These are phyloP conservation scores for Hura crepitans DNA, from an alignment of 441 rosid species.

Conservation along the genomic window DNA sequence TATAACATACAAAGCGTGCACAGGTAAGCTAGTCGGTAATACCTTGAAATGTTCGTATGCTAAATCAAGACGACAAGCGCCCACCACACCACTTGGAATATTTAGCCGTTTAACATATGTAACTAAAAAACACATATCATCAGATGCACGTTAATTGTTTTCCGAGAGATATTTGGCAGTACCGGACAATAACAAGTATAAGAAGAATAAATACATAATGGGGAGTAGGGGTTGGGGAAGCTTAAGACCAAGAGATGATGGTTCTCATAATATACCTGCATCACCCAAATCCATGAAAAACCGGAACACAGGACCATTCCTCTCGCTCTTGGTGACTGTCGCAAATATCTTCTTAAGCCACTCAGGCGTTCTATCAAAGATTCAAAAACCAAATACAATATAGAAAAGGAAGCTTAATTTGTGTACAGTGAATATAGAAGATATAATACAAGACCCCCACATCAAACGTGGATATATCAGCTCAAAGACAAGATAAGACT, in stretches of 20 bases:
- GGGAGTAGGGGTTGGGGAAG: background rate
- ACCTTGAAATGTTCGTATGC: slow-evolving; percentile 99
- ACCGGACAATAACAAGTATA: background rate
- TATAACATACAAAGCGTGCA: slow-evolving; percentile 7
- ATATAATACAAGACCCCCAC: background rate
- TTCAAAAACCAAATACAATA: background rate
- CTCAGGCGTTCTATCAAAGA: slow-evolving; percentile 62
- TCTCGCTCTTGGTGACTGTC: slow-evolving; percentile 67
- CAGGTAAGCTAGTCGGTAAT: slow-evolving; percentile 23
- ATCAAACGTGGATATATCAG: background rate
- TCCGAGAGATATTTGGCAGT: background rate
- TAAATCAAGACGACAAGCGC: slow-evolving; percentile 93
- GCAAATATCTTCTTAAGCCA: slow-evolving; percentile 93
- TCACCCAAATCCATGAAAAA: slow-evolving; percentile 96
- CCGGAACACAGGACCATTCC: slow-evolving; percentile 85
- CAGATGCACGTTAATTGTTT: slow-evolving; percentile 17
- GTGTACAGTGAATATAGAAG: background rate
- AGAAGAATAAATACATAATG: background rate
- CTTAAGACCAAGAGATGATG: background rate
- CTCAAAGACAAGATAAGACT: background rate
- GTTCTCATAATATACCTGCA: slow-evolving; percentile 54
- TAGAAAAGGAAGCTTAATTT: background rate
- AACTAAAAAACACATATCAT: slow-evolving; percentile 44
- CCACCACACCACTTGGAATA: slow-evolving; percentile 94
- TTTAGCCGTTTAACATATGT: slow-evolving; percentile 78